These are phyloP conservation scores for Trapa incisa DNA, from an alignment of 345 rosid genomes.

Conservation along the genomic window DNA sequence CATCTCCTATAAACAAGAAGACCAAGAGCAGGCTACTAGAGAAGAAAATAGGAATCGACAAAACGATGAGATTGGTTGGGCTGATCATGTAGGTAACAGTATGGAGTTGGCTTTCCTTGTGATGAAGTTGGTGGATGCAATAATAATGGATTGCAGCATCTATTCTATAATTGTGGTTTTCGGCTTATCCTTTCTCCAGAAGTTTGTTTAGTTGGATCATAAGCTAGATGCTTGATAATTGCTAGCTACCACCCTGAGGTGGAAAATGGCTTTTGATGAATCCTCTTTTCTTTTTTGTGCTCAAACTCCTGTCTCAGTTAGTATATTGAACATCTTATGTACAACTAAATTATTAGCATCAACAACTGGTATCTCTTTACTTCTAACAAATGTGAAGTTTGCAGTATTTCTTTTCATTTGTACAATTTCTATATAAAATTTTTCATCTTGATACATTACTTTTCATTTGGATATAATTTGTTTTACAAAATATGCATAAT, in stretches of 20 bases:
- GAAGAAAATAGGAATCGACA: slow-evolving; percentile 20
- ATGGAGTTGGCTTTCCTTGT: slow-evolving; percentile 49
- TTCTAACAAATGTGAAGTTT: background rate
- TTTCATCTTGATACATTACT: no score
- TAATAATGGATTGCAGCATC: slow-evolving; percentile 57
- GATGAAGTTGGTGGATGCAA: slow-evolving; percentile 54
- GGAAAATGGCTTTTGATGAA: background rate
- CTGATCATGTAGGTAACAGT: slow-evolving; percentile 44
- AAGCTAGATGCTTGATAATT: background rate
- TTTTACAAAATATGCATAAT: no score
- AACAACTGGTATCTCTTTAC: background rate
- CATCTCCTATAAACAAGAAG: slow-evolving; percentile 21
- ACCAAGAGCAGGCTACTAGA: slow-evolving; percentile 8
- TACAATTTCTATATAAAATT: no score
- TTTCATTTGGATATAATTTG: no score
- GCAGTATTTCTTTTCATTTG: no score
- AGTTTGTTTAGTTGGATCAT: background rate
- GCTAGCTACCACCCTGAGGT: background rate
- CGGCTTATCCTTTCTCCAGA: slow-evolving; percentile 15
- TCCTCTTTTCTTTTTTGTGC: background rate
- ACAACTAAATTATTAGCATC: background rate
- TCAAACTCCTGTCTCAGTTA: background rate
- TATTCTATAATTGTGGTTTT: slow-evolving; percentile 43
- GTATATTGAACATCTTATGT: background rate
- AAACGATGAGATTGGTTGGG: slow-evolving; percentile 35